Conservation (phyloP, 345 rosid genomes). For the Salix caprea region DNA sequence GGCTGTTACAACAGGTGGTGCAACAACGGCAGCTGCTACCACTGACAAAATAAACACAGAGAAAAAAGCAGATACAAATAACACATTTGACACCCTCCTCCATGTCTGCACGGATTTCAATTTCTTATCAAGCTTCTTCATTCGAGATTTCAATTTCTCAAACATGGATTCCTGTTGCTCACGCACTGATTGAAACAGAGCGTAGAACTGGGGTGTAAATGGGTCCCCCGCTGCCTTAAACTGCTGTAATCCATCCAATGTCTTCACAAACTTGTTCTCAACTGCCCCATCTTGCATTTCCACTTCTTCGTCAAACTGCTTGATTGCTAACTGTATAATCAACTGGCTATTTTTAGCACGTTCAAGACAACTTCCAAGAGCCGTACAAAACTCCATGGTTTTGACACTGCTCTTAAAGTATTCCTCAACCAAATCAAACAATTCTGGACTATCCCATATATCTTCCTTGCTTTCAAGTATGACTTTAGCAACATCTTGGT, state of each 20-base stretch:
- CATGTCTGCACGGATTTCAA: constrained; percentile 55
- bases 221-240: constrained; percentile 73
- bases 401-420: constrained; percentile 61
- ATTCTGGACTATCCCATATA: constrained; percentile 60
- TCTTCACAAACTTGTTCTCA: constrained; percentile 48
- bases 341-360: constrained; percentile 64
- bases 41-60: constrained; percentile 76
- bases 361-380: constrained; percentile 58
- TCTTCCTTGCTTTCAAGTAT: constrained; percentile 68
- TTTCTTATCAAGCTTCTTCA: constrained; percentile 63
- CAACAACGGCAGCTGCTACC: constrained; percentile 80
- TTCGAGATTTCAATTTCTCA: constrained; percentile 37
- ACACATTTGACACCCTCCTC: constrained; percentile 68
- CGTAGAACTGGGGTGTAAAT: constrained; percentile 57
- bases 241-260: constrained; percentile 56
- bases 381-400: constrained; percentile 71
- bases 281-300: constrained; percentile 18
- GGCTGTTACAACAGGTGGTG: constrained; percentile 65
- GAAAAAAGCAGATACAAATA: constrained; percentile 64
- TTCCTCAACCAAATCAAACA: constrained; percentile 59
- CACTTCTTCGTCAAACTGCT: constrained; percentile 52
- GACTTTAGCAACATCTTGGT: constrained; percentile 69
- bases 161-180: constrained; percentile 55
- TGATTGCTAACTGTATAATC: constrained; percentile 57
- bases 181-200: constrained; percentile 41